These are phyloP conservation scores for Rhizoclosmatium globosum DNA, from an alignment of 192 early-diverging fungal species.

Conservation along the genomic window DNA sequence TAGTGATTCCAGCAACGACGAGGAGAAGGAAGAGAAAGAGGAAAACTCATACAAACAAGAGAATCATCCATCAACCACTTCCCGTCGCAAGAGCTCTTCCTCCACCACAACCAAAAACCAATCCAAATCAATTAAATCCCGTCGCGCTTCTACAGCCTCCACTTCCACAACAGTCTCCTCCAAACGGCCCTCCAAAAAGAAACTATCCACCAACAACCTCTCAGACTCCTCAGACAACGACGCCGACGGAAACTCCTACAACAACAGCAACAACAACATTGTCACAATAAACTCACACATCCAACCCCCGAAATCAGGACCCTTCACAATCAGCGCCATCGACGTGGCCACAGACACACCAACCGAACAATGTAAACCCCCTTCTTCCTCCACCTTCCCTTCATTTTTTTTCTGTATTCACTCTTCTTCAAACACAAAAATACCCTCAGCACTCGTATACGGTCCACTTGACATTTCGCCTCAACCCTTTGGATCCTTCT, in stretches of 20 bases:
- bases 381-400: background rate
- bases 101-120: too few relatives aligned
- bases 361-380: background rate
- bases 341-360: background rate
- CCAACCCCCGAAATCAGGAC: background rate
- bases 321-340: background rate
- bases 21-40: background rate
- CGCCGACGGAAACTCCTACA: too few relatives aligned
- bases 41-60: too few relatives aligned
- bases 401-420: background rate
- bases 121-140: too few relatives aligned
- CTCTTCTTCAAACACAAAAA: too few relatives aligned
- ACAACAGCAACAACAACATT: background rate
- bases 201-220: too few relatives aligned
- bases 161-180: too few relatives aligned
- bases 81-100: too few relatives aligned
- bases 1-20: background rate
- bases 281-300: background rate
- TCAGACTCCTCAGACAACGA: too few relatives aligned
- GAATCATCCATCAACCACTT: too few relatives aligned
- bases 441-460: background rate
- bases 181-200: too few relatives aligned
- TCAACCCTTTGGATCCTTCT: background rate
- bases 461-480: background rate
- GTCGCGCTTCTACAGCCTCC: too few relatives aligned